Percentiles rank a stretch among this genome's conserved stretches.
Evolutionary conservation across 805 yeast species (phyloP).

Genomic region (Kuraishia molischiana): DNA sequence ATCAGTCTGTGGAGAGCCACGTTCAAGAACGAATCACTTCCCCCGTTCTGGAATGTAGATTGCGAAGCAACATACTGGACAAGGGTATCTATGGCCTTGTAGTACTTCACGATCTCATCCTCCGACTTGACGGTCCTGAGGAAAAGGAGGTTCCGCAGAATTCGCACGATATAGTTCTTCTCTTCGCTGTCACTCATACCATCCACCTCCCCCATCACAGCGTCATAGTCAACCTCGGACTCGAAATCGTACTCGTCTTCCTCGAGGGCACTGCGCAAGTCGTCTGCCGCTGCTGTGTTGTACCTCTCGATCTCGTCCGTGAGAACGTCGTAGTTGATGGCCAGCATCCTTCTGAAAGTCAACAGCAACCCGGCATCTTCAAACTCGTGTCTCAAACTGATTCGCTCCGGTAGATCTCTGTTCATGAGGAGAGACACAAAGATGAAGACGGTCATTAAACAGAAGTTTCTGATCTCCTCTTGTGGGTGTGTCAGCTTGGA

Average conservation of each 20-base stretch:
- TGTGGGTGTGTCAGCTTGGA: not conserved
- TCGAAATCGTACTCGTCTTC: not conserved
- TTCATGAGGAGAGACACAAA: slow-evolving; percentile 50
- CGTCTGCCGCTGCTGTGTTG: slow-evolving; percentile 44
- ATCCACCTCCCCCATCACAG: slow-evolving; percentile 17
- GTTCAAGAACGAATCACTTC: slow-evolving; percentile 35
- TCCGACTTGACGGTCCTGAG: slow-evolving; percentile 5
- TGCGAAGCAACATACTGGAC: slow-evolving; percentile 1
- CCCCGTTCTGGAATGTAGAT: not conserved
- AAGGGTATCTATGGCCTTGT: slow-evolving; percentile 21
- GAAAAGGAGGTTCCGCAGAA: slow-evolving; percentile 7
- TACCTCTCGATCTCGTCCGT: slow-evolving; percentile 59
- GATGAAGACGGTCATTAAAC: slow-evolving; percentile 59
- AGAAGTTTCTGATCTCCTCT: slow-evolving; percentile 39
- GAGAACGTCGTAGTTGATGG: slow-evolving; percentile 45
- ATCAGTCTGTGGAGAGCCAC: slow-evolving; percentile 56
- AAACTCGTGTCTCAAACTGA: slow-evolving; percentile 50
- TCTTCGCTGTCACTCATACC: slow-evolving; percentile 7
- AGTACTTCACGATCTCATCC: slow-evolving; percentile 23
- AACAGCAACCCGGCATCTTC: slow-evolving; percentile 45
- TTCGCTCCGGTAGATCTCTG: slow-evolving; percentile 26
- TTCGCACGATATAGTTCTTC: slow-evolving; percentile 2
- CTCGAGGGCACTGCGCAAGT: slow-evolving; percentile 28
- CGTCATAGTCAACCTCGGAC: not conserved
- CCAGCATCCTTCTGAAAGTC: slow-evolving; percentile 25